Evolutionary conservation across 2,329 filamentous ascomycete genomes (phyloP).

Genomic region (Malbranchea zuffiana): DNA sequence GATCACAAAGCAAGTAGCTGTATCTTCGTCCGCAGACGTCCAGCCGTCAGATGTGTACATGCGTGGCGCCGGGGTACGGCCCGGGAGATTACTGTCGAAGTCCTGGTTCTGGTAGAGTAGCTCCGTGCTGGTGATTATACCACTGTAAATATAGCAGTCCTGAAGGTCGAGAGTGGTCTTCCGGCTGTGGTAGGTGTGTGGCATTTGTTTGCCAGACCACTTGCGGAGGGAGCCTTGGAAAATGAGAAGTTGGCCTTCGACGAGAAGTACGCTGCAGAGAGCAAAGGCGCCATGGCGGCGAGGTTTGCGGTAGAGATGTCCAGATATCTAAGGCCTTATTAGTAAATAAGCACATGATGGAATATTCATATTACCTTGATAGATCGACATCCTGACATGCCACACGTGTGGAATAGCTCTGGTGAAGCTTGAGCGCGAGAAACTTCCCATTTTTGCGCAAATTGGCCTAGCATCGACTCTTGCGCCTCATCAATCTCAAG

Average conservation of each 20-base stretch:
- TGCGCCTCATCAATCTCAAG: constrained; percentile 55
- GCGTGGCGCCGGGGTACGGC: constrained; percentile 47
- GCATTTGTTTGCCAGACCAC: constrained; percentile 44
- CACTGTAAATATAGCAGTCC: constrained; percentile 57
- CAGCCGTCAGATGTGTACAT: constrained; percentile 51
- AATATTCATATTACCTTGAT: constrained; percentile 35
- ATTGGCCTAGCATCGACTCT: constrained; percentile 55
- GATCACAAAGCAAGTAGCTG: constrained; percentile 57
- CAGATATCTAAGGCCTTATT: constrained; percentile 40
- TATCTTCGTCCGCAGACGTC: constrained; percentile 53
- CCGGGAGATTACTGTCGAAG: constrained; percentile 52
- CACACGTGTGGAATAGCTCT: constrained; percentile 56
- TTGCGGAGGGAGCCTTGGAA: constrained; percentile 51
- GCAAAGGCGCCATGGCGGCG: constrained; percentile 52
- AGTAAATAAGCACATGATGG: no score
- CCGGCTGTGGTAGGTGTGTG: constrained; percentile 52
- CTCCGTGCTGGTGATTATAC: constrained; percentile 51
- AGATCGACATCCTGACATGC: constrained; percentile 51
- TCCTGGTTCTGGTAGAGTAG: constrained; percentile 54
- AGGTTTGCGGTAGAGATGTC: constrained; percentile 53
- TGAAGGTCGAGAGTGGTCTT: constrained; percentile 48
- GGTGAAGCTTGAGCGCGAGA: constrained; percentile 52
- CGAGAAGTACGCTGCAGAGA: constrained; percentile 50
- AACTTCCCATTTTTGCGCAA: constrained; percentile 58
- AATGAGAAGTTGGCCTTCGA: constrained; percentile 49